Base-by-base conservation (phyloP, 1,139 yeast species). In the Yamadazyma spencermartinsiae region DNA sequence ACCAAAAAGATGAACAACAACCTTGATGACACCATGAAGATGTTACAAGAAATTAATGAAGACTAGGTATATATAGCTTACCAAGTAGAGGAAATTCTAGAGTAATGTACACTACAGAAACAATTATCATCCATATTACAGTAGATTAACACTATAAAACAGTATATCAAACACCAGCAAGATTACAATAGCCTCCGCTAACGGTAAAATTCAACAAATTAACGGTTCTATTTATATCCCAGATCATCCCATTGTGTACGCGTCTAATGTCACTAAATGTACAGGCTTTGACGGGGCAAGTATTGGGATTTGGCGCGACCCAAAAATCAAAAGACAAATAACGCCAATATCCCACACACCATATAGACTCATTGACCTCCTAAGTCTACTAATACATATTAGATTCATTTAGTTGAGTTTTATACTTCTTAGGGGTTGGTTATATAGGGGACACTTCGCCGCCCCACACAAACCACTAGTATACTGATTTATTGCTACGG, bases 21-120 rank as follows among this genome's bases (percentile, higher is more conserved):
- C 29, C 51, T 69, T 37, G 66, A 69, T 39, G 59, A 61, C 39
- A 70, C 76, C 3, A 48, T 70, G 39, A 61, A 64, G 38, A 68
- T 70, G 73, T 54, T 70, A 35, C 59, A 67, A 48, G 74, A 69
- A 43, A 67, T 28, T 6, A 28, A 28, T 11, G 31, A 28, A 10
- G 31, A 28, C n/a, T 28, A 28, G 16, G 9, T 19, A 19, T 19
- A 19, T 19, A 19, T 19, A 19, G 26, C 8, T 11, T 11, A 23
- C n/a, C 5, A 4, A 11, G n/a, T 6, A 10, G 12, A 10, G n/a
- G 5, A 23, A 12, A 10, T 23, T 23, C 26, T 23, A 23, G n/a
- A n/a, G n/a, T n/a, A n/a, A n/a, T n/a, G n/a, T n/a, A n/a, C n/a
- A n/a, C n/a, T n/a, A n/a, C n/a, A n/a, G n/a, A n/a, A n/a, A n/a